These are phyloP conservation scores for Rhodotorula diobovata DNA, from an alignment of 768 basidiomycete genomes.

Conservation along the genomic window DNA sequence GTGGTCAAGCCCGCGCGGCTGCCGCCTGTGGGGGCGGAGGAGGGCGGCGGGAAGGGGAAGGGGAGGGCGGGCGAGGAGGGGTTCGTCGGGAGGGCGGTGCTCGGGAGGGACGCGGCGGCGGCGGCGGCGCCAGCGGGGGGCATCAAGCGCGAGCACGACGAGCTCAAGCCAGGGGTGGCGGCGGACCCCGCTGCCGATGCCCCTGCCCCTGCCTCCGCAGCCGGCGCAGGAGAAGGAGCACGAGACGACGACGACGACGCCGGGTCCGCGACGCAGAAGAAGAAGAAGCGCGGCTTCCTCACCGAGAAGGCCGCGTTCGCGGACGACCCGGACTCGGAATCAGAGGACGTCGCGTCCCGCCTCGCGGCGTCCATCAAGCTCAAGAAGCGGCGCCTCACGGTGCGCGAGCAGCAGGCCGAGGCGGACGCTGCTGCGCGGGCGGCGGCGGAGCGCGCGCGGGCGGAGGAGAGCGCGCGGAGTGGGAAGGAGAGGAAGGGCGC, in stretches of 20 bases:
- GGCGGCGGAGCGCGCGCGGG: not conserved
- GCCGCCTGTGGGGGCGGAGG: not conserved
- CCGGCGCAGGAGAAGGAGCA: no score
- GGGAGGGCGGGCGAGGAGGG: not conserved
- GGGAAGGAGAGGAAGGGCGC: not conserved
- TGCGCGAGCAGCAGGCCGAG: slow-evolving; percentile 29
- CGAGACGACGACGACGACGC: not conserved
- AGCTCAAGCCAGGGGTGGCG: slow-evolving; percentile 9
- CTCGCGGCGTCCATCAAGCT: slow-evolving; percentile 16
- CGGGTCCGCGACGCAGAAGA: not conserved
- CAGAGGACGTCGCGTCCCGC: not conserved
- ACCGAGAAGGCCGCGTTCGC: slow-evolving; percentile 8
- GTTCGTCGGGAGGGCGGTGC: not conserved
- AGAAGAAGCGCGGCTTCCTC: slow-evolving; percentile 13
- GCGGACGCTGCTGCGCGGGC: not conserved
- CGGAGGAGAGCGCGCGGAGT: not conserved
- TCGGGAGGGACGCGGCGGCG: not conserved
- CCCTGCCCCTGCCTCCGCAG: no score
- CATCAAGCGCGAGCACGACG: not conserved
- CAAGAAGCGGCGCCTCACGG: slow-evolving; percentile 33
- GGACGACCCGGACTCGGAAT: slow-evolving; percentile 12
- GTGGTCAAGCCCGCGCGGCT: slow-evolving; percentile 15
- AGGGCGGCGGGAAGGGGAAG: slow-evolving; percentile 1
- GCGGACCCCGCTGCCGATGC: no score
- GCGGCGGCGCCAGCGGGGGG: no score